These are phyloP conservation scores for Penicillium macrosclerotiorum DNA, from an alignment of 495 filamentous ascomycete genomes.

Conservation along the genomic window DNA sequence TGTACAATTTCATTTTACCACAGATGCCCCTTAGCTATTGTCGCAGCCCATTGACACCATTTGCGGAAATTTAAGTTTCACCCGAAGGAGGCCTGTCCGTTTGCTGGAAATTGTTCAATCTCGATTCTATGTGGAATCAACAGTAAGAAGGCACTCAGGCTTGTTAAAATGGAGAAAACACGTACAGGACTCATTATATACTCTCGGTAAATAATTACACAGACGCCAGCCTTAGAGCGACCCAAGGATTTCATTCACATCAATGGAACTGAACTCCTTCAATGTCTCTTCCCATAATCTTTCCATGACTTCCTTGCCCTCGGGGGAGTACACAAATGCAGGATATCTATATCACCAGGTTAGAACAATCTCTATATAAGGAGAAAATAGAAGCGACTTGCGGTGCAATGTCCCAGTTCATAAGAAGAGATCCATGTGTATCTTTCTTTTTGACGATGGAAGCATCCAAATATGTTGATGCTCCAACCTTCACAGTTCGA, in stretches of 20 bases:
- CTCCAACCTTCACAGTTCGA: slow-evolving; percentile 33
- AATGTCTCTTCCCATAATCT: slow-evolving; percentile 45
- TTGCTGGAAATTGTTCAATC: too few species aligned
- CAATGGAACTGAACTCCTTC: slow-evolving; percentile 39
- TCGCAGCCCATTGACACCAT: too few species aligned
- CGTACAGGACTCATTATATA: too few species aligned
- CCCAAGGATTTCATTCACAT: slow-evolving; percentile 30
- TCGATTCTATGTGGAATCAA: too few species aligned
- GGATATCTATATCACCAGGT: slow-evolving; percentile 12
- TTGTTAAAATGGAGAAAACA: too few species aligned
- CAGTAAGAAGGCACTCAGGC: too few species aligned
- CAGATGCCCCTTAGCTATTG: too few species aligned
- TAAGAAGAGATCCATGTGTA: slow-evolving; percentile 41
- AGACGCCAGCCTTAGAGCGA: background rate
- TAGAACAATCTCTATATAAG: background rate
- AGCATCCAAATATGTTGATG: slow-evolving; percentile 47
- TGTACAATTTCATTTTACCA: too few species aligned
- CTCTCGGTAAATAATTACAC: too few species aligned
- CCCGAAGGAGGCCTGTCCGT: too few species aligned
- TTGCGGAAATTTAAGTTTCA: too few species aligned
- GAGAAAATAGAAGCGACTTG: slow-evolving; percentile 19
- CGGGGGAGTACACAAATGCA: slow-evolving; percentile 27
- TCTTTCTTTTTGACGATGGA: slow-evolving; percentile 40
- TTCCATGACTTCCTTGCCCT: slow-evolving; percentile 35
- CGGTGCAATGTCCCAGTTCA: slow-evolving; percentile 41